Base-by-base conservation (phyloP, 768 basidiomycete species). In the Boletellus emodensis region DNA sequence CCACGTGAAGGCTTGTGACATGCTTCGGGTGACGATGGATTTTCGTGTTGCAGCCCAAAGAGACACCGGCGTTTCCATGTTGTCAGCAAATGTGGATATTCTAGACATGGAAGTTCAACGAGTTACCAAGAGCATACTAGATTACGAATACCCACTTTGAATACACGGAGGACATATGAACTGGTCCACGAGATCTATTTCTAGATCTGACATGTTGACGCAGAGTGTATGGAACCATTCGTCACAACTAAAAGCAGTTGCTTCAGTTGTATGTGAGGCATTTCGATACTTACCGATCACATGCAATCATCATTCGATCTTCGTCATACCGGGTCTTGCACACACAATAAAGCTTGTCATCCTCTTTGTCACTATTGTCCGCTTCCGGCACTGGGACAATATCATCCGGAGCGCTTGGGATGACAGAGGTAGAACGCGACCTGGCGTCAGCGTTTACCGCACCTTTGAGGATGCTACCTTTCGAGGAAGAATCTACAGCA, bases 171-270 rank as follows among this genome's bases (percentile, higher is more conserved):
- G 91, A 67, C 93, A 96, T 46, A 92, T 82, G 68, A 95, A 95
- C 65, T 89, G 87, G 71, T 95, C 94, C 32, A 96, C 87, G 14
- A 96, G 81, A 58, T 94, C 90, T 33, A 92, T 81, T 57, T 86
- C 83, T 7, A 82, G 72, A 53, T 94, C 91, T 22, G 82, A 80
- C 78, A 94, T 87, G 37, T 80, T 72, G 24, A 94, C 84, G 59
- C 93, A 96, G 42, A 82, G 77, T 0, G 88, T 87, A 64, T 96
- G 93, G 65, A 91, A 95, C 93, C 93, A 96, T 54, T 94, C 89
- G 61, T 94, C 93, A 67, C 93, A 95, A 26, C 92, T 93, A 49
- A 15, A n/a, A 38, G 17, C 15, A 43, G 18, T 33, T 20, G 12
- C 6, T 43, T 48, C 6, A 47, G 42, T 17, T 15, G 51, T 18